Base-by-base conservation (phyloP, 2,329 filamentous ascomycete species). In the Xylaria sp. region DNA sequence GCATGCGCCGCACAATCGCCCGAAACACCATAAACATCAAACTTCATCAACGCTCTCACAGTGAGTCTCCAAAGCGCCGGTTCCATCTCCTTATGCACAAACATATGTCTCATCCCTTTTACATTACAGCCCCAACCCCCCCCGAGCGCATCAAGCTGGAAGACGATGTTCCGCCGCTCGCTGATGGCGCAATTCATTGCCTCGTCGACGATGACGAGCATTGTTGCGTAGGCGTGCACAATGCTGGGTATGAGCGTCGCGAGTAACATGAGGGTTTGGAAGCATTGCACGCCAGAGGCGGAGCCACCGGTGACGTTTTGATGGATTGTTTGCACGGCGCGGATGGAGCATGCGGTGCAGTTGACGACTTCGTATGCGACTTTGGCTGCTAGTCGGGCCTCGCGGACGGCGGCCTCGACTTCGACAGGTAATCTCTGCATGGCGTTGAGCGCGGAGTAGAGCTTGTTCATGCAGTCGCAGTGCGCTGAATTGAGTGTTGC, bases 261-360 rank as follows among this genome's bases (percentile, higher is more conserved):
- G 3, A 87, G 73, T 55, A 84, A 75, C 82, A 86, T 85, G 54
- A 80, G 75, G 67, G 78, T 85, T 68, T 86, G 84, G 62, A 83
- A 81, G 35, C 76, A 66, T 55, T 81, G 78, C 54, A 84, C 37
- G 37, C 37, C 76, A 19, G 78, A 74, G 1, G 76, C 73, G 0
- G 37, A 10, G 73, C 69, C 35, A 71, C 63, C 30, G 65, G 23
- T 10, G 55, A 1, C 42, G 13, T 34, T 60, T 6, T 53, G 7
- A 7, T 63, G 64, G 23, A 30, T 30, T 5, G 23, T 30, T 0
- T 71, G 65, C 4, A 78, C 74, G 6, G 73, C 67, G 13, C 75
- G 51, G 23, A 74, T 71, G 54, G 77, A 78, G 72, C 84, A 87
- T 71, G 64, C 11, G 1, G 74, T 68, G 67, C 84, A 87, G 63